Evolutionary conservation across 139 green algal genomes (phyloP), one percentile per base, ranked within the genome.

Genomic region (Choricystis sp.): DNA sequence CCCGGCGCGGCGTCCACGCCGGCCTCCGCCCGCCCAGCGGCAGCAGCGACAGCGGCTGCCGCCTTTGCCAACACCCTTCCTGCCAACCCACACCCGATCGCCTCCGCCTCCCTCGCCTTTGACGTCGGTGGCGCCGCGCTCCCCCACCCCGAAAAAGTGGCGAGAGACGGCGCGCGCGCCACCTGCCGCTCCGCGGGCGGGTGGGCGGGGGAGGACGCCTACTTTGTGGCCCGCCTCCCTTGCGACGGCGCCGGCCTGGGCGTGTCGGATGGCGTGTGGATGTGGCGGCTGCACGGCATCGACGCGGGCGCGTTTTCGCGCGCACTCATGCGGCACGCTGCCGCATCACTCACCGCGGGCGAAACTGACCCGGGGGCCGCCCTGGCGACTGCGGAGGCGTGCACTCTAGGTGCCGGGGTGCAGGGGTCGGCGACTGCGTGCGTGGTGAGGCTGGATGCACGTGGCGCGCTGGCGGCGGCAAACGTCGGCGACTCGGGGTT

Each of bases 251-350:
- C 83, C 56, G 88, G 75, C 19, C 79, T 97, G 76, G 90, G 88
- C 29, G 86, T 97, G 25, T 82, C 89, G 20, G 90, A 97, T 66
- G 90, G 90, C 9, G 86, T 97, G 28, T 97, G 92, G 73, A 79
- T 82, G 72, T 96, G 89, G 90, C 75, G 81, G 19, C 68, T 85
- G 63, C 56, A 76, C 27, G 90, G 90, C 57, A 94, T 97, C 26
- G 90, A 97, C 76, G 73, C 78, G 0, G 90, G 90, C 29, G 49
- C 69, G 23, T 92, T 91, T 63, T 77, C 71, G 4, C 73, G 81
- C 20, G 57, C 69, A 19, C 78, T 77, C 24, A 91, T 95, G 82
- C 65, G 79, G 31, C 76, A 62, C 22, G 76, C 71, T 25, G 62
- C 64, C 40, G 60, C 80, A 23, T 73, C 72, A 27, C 62, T 94